A percentile compares a stretch with the other conserved stretches of the same genome.
These are phyloP conservation scores for Zea mays DNA, from an alignment of 176 grass and related monocot genomes.

Conservation along the genomic window DNA sequence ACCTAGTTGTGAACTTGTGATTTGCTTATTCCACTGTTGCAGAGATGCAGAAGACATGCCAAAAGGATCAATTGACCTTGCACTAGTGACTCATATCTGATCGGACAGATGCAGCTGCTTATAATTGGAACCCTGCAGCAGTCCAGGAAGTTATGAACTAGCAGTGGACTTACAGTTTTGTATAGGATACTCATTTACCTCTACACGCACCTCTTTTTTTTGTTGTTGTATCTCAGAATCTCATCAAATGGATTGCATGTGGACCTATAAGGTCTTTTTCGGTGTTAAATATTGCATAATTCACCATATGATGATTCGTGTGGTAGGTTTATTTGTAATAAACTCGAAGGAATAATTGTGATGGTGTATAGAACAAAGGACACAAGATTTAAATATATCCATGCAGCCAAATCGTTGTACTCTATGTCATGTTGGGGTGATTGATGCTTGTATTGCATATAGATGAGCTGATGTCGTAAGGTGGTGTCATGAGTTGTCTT, in stretches of 20 bases:
- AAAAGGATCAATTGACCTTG: not conserved
- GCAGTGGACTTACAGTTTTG: not conserved
- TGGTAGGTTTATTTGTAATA: no score
- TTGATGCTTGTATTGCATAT: no score
- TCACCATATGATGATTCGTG: no score
- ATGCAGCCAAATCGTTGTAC: no score
- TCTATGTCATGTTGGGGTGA: no score
- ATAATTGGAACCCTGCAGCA: not conserved
- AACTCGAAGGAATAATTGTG: no score
- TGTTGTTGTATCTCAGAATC: slow-evolving; percentile 28
- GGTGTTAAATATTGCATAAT: no score
- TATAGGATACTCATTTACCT: not conserved
- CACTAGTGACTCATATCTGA: not conserved
- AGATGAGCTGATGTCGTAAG: no score
- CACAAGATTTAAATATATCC: no score
- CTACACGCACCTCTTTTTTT: not conserved
- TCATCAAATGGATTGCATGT: slow-evolving; percentile 20
- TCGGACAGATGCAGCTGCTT: slow-evolving; percentile 6
- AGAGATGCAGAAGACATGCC: not conserved
- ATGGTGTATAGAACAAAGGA: no score
- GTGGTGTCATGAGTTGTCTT: no score
- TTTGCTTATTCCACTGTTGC: slow-evolving; percentile 8
- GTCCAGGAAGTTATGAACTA: slow-evolving; percentile 4
- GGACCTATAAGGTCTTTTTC: not conserved
- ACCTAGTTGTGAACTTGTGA: not conserved